Evolutionary conservation across 228 moss, liverwort and hornwort species (phyloP).

Genomic region (Sphagnum magellanicum): DNA sequence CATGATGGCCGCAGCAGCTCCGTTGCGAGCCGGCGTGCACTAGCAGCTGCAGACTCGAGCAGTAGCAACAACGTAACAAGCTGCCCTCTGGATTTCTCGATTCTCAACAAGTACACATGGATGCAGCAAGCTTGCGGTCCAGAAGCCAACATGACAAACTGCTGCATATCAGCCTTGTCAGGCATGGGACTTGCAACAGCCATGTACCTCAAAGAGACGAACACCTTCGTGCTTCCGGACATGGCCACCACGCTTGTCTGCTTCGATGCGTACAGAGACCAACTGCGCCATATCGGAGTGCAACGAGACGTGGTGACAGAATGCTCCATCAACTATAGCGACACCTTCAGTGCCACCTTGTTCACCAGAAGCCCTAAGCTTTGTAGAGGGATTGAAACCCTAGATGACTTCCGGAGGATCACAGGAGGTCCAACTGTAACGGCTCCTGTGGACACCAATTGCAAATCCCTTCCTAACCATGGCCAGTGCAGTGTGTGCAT

Average conservation of each 20-base stretch:
- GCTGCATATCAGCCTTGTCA: constrained; percentile 26
- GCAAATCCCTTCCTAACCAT: constrained; percentile 13
- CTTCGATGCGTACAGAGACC: constrained; percentile 11
- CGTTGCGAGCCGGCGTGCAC: no score
- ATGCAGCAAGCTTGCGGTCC: constrained; percentile 14
- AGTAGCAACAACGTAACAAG: background rate
- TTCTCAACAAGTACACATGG: constrained; percentile 27
- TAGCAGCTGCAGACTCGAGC: no score
- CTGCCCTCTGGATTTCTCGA: constrained; percentile 39
- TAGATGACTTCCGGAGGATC: constrained; percentile 11
- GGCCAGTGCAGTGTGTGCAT: constrained; percentile 24
- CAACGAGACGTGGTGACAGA: constrained; percentile 15
- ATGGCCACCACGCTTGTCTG: constrained; percentile 11
- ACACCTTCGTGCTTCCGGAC: constrained; percentile 19
- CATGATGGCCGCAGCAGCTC: no score
- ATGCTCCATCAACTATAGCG: constrained; percentile 8
- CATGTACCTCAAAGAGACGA: constrained; percentile 23
- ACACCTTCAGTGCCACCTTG: constrained; percentile 3
- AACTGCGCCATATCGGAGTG: constrained; percentile 17
- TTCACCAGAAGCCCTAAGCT: constrained; percentile 21
- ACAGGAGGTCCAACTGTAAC: constrained; percentile 2
- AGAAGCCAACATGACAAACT: constrained; percentile 10
- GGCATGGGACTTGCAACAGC: constrained; percentile 23
- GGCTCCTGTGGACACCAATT: constrained; percentile 9
- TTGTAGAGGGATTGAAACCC: constrained; percentile 27